Evolutionary conservation across 1,284 basidiomycete species (phyloP).

Genomic region (Cryptococcus sp.): DNA sequence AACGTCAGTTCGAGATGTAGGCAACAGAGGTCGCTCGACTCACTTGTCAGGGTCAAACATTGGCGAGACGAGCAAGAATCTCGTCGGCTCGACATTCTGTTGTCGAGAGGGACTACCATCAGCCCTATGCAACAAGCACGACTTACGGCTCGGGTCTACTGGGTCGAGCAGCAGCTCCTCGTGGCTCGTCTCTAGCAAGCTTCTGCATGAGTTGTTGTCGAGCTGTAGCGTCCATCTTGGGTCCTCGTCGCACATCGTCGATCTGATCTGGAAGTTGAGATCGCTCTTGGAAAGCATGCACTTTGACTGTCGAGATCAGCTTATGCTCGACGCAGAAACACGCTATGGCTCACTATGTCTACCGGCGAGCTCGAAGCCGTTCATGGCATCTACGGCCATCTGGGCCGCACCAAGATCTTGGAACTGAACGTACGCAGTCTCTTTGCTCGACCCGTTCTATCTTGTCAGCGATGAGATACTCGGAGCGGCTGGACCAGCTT

Average conservation of each 20-base stretch:
- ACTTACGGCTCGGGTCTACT: neutral
- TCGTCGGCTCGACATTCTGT: slow-evolving; percentile 62
- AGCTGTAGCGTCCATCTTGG: slow-evolving; percentile 81
- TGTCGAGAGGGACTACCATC: slow-evolving; percentile 60
- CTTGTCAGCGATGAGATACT: neutral
- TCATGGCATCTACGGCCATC: slow-evolving; percentile 96
- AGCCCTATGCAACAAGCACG: neutral
- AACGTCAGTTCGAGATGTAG: neutral
- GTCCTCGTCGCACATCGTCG: slow-evolving; percentile 52
- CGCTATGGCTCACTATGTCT: slow-evolving; percentile 75
- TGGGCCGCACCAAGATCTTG: slow-evolving; percentile 83
- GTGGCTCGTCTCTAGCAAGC: slow-evolving; percentile 66
- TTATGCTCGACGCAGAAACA: slow-evolving; percentile 9
- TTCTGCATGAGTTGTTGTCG: slow-evolving; percentile 98
- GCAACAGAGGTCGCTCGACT: slow-evolving; percentile 27
- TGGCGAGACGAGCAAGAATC: slow-evolving; percentile 80
- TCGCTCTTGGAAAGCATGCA: slow-evolving; percentile 86
- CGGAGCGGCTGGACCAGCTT: slow-evolving; percentile 10
- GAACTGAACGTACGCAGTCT: slow-evolving; percentile 98
- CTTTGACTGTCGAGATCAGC: slow-evolving; percentile 60
- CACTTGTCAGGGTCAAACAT: slow-evolving; percentile 97
- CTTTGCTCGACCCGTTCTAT: slow-evolving; percentile 74
- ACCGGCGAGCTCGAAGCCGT: slow-evolving; percentile 94
- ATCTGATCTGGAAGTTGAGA: slow-evolving; percentile 23
- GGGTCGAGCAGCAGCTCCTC: slow-evolving; percentile 12